Evolutionary conservation across 495 filamentous ascomycete genomes (phyloP), one percentile per base, ranked within the genome.

Genomic region (Podospora fimiseda): DNA sequence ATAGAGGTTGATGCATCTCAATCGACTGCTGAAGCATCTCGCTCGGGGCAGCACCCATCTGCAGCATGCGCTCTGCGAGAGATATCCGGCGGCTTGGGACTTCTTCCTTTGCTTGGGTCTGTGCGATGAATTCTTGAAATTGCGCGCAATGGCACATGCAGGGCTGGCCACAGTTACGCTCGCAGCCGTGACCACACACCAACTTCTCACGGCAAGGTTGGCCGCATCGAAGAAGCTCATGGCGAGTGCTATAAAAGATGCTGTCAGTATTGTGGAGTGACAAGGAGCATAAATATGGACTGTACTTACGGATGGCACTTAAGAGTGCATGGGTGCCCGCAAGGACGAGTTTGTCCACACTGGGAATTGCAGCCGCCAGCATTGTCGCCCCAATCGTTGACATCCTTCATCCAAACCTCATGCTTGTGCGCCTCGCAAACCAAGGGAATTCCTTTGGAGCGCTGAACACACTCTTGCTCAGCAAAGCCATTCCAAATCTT

Each of bases 221-320:
- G 3, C 76, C 80, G 60, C 89, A 95, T 18, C 82, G 85, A 0
- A 89, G 65, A 43, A 75, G 74, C 0, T 65, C 62, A 48, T 87
- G 78, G 56, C 79, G 80, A 0, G 81, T 79, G 11, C 80, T 86
- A 11, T 33, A n/a, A n/a, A n/a, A n/a, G n/a, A n/a, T n/a, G n/a
- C n/a, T n/a, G n/a, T n/a, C n/a, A n/a, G n/a, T n/a, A n/a, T n/a
- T n/a, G n/a, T n/a, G n/a, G n/a, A n/a, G n/a, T n/a, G n/a, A n/a
- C n/a, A n/a, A n/a, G n/a, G n/a, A n/a, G n/a, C n/a, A n/a, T n/a
- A n/a, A n/a, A n/a, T n/a, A n/a, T n/a, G n/a, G n/a, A n/a, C 14
- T 18, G n/a, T 9, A 64, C 65, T 61, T 66, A 75, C 64, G 67
- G 65, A 50, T 77, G 73, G 50, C 76, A 79, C n/a, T 61, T 63